Evolutionary conservation across 441 rosid genomes (phyloP).

Genomic region (Gossypium davidsonii): DNA sequence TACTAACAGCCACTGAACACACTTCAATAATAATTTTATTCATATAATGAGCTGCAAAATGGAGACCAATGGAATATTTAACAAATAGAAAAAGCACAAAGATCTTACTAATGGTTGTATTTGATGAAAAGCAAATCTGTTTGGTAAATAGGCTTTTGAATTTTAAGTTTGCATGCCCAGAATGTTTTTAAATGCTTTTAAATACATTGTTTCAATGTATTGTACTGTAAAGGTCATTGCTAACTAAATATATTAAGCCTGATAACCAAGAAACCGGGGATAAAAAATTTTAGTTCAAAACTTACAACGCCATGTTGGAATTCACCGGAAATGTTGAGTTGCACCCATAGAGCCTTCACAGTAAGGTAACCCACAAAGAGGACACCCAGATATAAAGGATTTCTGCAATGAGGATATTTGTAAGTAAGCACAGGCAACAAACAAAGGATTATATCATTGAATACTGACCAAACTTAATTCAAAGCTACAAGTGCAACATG

Average conservation of each 20-base stretch:
- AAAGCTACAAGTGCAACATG: slow-evolving; percentile 3
- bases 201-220: neutral
- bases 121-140: neutral
- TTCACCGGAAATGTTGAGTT: slow-evolving; percentile 70
- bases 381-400: slow-evolving; percentile 68
- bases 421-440: slow-evolving; percentile 8
- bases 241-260: neutral
- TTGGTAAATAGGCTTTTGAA: neutral
- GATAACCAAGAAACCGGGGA: neutral
- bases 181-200: neutral
- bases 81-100: neutral
- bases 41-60: neutral
- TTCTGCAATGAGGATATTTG: slow-evolving; percentile 46
- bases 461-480: slow-evolving; percentile 9
- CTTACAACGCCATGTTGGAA: slow-evolving; percentile 83
- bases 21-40: neutral
- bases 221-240: neutral
- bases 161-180: neutral
- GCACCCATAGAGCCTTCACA: slow-evolving; percentile 88
- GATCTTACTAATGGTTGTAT: neutral
- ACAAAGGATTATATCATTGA: slow-evolving; percentile 1
- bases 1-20: neutral
- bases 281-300: neutral
- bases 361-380: slow-evolving; percentile 67
- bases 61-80: neutral